Base-by-base conservation (phyloP, 495 filamentous ascomycete species). In the Xylaria venustula region DNA sequence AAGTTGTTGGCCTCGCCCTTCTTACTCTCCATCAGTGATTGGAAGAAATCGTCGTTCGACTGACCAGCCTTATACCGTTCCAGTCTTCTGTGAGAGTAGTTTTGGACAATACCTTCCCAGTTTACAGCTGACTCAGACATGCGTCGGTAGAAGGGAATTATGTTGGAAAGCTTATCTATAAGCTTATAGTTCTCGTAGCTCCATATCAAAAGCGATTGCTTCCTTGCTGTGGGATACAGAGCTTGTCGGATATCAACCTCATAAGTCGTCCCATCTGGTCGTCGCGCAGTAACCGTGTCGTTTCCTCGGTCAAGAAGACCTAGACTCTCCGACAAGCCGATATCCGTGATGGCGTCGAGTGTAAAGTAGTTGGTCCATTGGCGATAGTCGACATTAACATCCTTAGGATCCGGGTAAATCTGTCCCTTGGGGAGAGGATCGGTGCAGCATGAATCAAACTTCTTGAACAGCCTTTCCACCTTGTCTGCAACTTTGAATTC, bases 401-500 rank as follows among this genome's bases (percentile, higher is more conserved):
- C 69, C 42, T 64, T 26, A 66, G 64, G 17, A 68, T 58, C 68
- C 37, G 50, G 64, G 23, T 54, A 47, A 19, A 67, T 67, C 68
- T 67, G 72, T 22, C 72, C 70, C 23, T 64, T 51, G 25, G 55
- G 47, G 7, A 66, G 37, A 19, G 65, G 65, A 4, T 20, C 7
- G 15, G 68, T 68, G 52, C 68, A 71, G n/a, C 55, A 57, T 3
- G 7, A 48, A 57, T 82, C 79, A 46, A 77, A 75, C 34, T 71
- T 71, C 15, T 67, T 67, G 60, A 82, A 67, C 50, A 81, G 66
- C 23, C 76, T 66, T n/a, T 73, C 61, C 0, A 76, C 69, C 63
- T 80, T 84, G 65, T 84, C 81, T 19, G 77, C 78, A 32, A 84
- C 79, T 59, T 83, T 84, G 72, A 73, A 71, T 60, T 85, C 83